Base-by-base conservation (phyloP, 768 basidiomycete genomes). In the Vararia minispora region DNA sequence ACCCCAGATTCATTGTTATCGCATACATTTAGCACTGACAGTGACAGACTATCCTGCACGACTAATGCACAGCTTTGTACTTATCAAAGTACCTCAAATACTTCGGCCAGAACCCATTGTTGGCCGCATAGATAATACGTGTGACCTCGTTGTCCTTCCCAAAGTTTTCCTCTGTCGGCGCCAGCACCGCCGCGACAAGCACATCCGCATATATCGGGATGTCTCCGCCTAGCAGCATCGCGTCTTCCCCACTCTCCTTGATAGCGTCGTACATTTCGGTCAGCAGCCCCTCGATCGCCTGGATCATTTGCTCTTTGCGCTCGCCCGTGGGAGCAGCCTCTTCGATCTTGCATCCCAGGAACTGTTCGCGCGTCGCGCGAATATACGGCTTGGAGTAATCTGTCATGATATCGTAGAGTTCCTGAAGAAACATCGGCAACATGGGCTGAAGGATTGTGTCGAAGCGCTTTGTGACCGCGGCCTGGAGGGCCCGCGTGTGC, bases 171-270 rank as follows among this genome's bases (percentile, higher is more conserved):
- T n/a, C n/a, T n/a, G n/a, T n/a, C n/a, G n/a, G n/a, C n/a, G n/a
- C 18, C 9, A 65, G 37, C 28, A 51, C 49, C 3, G 45, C 42
- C 3, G 51, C 66, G 18, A 69, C 42, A 2, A 57, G 53, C 21
- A 71, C 52, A 47, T 74, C 70, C 0, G 59, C 62, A 50, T 61
- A 72, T 1, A 54, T 58, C 7, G 58, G 45, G 10, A 41, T 46
- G 5, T 59, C 48, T 1, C 68, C 69, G 42, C 63, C 52, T 14
- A 71, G 41, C 38, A 49, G 40, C 6, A 36, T 18, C 13, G 32
- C 43, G n/a, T n/a, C n/a, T n/a, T n/a, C n/a, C n/a, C n/a, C n/a
- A n/a, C n/a, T n/a, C 6, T 37, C 39, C 12, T 46, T n/a, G n/a
- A n/a, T n/a, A n/a, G n/a, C 21, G 5, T 50, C 41, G 2, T 23